These are phyloP conservation scores for Adiantum capillusveneris DNA, from an alignment of 75 land plant species.

Conservation along the genomic window DNA sequence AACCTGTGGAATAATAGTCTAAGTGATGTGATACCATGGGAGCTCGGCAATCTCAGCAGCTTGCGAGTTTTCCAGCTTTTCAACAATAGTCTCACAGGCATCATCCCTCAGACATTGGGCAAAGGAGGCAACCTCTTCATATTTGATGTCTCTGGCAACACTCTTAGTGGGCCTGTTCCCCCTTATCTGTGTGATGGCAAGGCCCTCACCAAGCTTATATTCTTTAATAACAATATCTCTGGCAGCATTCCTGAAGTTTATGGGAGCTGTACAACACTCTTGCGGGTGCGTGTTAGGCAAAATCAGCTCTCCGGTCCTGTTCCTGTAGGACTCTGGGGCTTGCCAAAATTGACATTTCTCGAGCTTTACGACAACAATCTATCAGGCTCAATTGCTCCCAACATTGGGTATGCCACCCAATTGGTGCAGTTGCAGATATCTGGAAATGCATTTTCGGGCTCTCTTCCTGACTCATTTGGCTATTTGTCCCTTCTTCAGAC, in stretches of 20 bases:
- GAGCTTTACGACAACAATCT: constrained; percentile 42
- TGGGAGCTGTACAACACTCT: constrained; percentile 47
- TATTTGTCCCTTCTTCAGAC: constrained; percentile 17
- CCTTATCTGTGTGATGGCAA: constrained; percentile 55
- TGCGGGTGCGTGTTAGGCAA: constrained; percentile 44
- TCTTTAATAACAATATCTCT: constrained; percentile 59
- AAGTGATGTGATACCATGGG: constrained; percentile 53
- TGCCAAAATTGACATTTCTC: constrained; percentile 42
- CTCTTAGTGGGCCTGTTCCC: constrained; percentile 52
- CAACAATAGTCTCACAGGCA: constrained; percentile 46
- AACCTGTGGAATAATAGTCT: constrained; percentile 52
- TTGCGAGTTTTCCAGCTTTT: constrained; percentile 31
- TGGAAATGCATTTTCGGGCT: constrained; percentile 44
- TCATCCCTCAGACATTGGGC: constrained; percentile 47
- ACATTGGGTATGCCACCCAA: constrained; percentile 30
- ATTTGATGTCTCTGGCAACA: constrained; percentile 45
- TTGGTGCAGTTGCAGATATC: constrained; percentile 26
- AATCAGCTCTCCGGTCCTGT: constrained; percentile 60
- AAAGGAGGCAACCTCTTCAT: constrained; percentile 31
- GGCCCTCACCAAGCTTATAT: constrained; percentile 40
- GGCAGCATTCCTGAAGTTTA: constrained; percentile 69
- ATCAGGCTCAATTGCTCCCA: constrained; percentile 45
- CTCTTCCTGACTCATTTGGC: constrained; percentile 45
- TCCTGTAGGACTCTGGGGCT: constrained; percentile 62
- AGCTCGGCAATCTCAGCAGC: constrained; percentile 47